Conservation (phyloP, 169 alveolate genomes). For the Plasmodium sp. region DNA sequence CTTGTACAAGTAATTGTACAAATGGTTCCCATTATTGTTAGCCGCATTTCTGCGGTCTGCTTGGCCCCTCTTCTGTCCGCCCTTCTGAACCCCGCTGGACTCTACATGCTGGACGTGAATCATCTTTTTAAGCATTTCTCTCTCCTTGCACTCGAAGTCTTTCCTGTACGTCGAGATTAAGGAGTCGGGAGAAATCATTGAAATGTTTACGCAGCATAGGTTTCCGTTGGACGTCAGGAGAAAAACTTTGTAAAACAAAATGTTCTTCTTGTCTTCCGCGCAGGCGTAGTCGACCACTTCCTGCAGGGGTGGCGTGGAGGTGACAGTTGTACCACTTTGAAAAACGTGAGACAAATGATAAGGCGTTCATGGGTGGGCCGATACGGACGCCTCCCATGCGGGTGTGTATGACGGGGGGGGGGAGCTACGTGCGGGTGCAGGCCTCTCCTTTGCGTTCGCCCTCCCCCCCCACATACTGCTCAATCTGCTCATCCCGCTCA, state of each 20-base stretch:
- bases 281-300: slow-evolving; percentile 27
- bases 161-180: slow-evolving; percentile 23
- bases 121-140: slow-evolving; percentile 50
- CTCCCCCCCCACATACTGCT: not conserved
- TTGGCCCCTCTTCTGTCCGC: not conserved
- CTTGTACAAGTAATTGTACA: slow-evolving; percentile 64
- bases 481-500: not conserved
- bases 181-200: slow-evolving; percentile 45
- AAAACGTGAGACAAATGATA: not conserved
- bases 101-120: slow-evolving; percentile 23
- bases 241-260: slow-evolving; percentile 30
- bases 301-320: not conserved
- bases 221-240: slow-evolving; percentile 57
- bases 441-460: not conserved
- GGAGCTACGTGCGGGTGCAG: not conserved
- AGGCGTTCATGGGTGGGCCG: not conserved
- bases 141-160: slow-evolving; percentile 49
- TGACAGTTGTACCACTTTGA: not conserved
- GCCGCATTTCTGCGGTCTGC: not conserved
- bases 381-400: not conserved
- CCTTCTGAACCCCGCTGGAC: not conserved
- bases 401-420: not conserved
- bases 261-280: slow-evolving; percentile 11
- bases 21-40: not conserved
- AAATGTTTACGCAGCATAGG: slow-evolving; percentile 56